phyloP scores from a whole-genome alignment of 768 basidiomycete species.

The Boletus tylopilopsis region DNA sequence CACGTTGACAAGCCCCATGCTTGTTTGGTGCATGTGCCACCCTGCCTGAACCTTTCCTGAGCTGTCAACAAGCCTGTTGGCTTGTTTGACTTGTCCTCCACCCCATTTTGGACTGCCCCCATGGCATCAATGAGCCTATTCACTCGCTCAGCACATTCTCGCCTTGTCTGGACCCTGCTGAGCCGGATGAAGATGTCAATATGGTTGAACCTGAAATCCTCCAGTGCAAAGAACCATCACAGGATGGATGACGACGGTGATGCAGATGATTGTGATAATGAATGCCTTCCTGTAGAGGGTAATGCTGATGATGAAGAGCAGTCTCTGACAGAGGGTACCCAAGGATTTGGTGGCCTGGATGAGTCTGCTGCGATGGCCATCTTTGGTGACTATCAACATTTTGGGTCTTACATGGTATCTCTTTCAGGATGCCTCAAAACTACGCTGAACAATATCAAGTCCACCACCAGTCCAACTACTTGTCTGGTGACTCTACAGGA shows the following conservation, averaged over 20 bases:
- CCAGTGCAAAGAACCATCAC: conserved; percentile 41
- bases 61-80: no score
- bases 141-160: no score
- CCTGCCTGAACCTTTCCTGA: no score
- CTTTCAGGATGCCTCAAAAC: conserved; percentile 85
- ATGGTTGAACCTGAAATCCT: conserved; percentile 64
- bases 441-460: conserved; percentile 85
- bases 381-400: conserved; percentile 82
- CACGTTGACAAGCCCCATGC: no score
- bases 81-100: no score
- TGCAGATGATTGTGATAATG: conserved; percentile 48
- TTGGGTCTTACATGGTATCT: conserved; percentile 91
- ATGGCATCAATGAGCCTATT: no score
- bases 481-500: conserved; percentile 91
- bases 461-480: conserved; percentile 77
- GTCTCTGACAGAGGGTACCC: conserved; percentile 34
- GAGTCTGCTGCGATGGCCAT: conserved; percentile 75
- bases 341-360: conserved; percentile 51
- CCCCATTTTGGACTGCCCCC: no score
- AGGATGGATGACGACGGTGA: conserved; percentile 43
- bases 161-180: no score
- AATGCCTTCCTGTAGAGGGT: conserved; percentile 42
- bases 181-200: conserved; percentile 75
- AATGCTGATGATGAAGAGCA: conserved; percentile 43
- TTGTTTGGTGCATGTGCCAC: no score